Evolutionary conservation across 441 rosid genomes (phyloP), one percentile per base, ranked within the genome.

Genomic region (Metrosideros polymorpha): DNA sequence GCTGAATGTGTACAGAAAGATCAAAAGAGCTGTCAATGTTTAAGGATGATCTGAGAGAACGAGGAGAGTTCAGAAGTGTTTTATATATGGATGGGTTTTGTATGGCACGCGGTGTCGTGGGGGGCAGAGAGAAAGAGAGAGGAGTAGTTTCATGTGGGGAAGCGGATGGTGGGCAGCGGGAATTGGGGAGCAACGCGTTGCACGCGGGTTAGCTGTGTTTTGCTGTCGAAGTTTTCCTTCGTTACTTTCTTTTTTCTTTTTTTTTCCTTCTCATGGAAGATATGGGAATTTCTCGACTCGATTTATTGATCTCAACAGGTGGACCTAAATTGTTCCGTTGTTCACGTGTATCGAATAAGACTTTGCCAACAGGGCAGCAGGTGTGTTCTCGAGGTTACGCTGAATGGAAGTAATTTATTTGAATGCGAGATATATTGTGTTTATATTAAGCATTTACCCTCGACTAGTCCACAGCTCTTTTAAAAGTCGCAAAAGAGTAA

Each of bases 251-350:
- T 32, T 8, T n/a, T n/a, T 35, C 17, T 61, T 32, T 61, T 3
- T 17, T 17, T 32, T 19, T 63, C 6, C 25, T 32, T 18, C 76
- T 2, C 25, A 4, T 18, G 19, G 25, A 32, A 30, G 76, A 63
- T 63, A 22, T 18, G 0, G n/a, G 8, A 63, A 63, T 1, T 63
- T 32, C 3, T 5, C n/a, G n/a, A n/a, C n/a, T 18, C 1, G 2
- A 4, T 63, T 32, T 0, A 30, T 63, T 9, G 1, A 32, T 32
- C 43, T 63, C 1, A 0, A 4, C 2, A 2, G 4, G 43, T 18
- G 6, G 3, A 50, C 14, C 6, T 50, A 50, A 50, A 50, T 50
- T 4, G 17, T 14, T 13, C 18, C 6, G 52, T n/a, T n/a, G n/a
- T 50, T 50, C 18, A 50, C 18, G 5, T 50, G 18, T 17, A 2